Evolutionary conservation across 345 rosid species (phyloP), one percentile per base, ranked within the genome.

Genomic region (Ceriops decandra): DNA sequence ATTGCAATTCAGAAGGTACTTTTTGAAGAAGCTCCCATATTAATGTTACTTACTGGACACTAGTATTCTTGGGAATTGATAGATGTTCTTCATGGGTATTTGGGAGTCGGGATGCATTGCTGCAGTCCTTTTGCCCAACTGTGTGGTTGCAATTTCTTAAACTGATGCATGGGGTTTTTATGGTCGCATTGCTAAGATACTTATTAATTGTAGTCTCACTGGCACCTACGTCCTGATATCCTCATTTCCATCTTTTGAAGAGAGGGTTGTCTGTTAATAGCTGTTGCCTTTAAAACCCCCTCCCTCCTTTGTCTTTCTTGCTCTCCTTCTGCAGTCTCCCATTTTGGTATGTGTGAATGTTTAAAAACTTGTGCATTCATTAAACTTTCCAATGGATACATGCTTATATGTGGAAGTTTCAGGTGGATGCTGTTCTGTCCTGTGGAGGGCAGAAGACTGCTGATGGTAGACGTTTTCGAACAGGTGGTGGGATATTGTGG

Each of bases 391-490:
- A 64, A 46, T 26, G 33, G 19, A 10, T 49, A 58, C 57, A 32
- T 59, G 21, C 54, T 72, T 32, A 66, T 31, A 33, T 28, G 9
- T 54, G 17, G 54, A 72, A 15, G 35, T 72, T 68, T 67, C 69
- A 95, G 99, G 97, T 90, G 72, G 89, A 81, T 76, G 98, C 86
- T 30, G 71, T 91, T 68, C 96, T 86, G 85, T 77, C 84, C 54
- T 90, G 96, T 77, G 99, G 99, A 56, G 99, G 99, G 64, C 97
- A 95, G 85, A 86, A 74, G 84, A 95, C 99, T 52, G 92, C 89
- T 74, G 98, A 95, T 79, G 90, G 96, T 46, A 83, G 73, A 74
- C 91, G 93, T 20, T 69, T 35, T 32, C 87, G 96, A 35, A 90
- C 89, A 36, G 84, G 98, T 73, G 98, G 96, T 65, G 99, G 99